Base-by-base conservation (phyloP, 2,329 filamentous ascomycete species). In the Pyrenophora seminiperda region DNA sequence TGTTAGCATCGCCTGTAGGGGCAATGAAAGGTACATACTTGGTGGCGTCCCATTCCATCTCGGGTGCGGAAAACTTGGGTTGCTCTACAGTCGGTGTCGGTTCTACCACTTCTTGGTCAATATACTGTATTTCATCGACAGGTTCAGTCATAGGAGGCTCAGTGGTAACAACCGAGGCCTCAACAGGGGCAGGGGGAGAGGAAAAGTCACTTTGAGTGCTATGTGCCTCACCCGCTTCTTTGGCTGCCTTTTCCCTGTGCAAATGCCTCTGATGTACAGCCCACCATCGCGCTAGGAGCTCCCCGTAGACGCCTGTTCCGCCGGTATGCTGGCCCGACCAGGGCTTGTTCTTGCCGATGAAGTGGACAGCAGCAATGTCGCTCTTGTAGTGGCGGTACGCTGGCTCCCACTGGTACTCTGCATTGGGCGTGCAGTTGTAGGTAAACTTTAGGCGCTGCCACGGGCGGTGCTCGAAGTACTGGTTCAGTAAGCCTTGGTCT, bases 381-480 rank as follows among this genome's bases (percentile, higher is more conserved):
- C 88, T 89, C 75, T 95, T 90, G 73, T 95, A 96, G 78, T 97
- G 91, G 59, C 86, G 85, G 75, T 96, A 99, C 43, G 94, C 94
- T 10, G 94, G 94, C 47, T 97, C 82, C 75, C 97, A 99, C 76
- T 99, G 94, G 77, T 99, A 99, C 72, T 96, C 91, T 18, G 89
- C 92, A 56, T 90, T 97, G 1, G 94, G 94, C 0, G 94, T 99
- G 73, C 94, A 94, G 73, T 99, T 99, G 79, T 97, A 99, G 41
- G 87, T 88, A 75, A 99, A 99, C 75, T 90, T 92, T 67, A 99
- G 76, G 59, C 92, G 86, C 74, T 97, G 87, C 83, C 87, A 96
- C 53, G 83, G 72, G 40, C 72, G 83, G 70, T 87, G 79, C 75
- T 88, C 83, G 76, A 94, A 99, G 75, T 97, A 89, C 81, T 95